Conservation (phyloP, 192 early-diverging fungal genomes). For the Pilobolus umbonatus region DNA sequence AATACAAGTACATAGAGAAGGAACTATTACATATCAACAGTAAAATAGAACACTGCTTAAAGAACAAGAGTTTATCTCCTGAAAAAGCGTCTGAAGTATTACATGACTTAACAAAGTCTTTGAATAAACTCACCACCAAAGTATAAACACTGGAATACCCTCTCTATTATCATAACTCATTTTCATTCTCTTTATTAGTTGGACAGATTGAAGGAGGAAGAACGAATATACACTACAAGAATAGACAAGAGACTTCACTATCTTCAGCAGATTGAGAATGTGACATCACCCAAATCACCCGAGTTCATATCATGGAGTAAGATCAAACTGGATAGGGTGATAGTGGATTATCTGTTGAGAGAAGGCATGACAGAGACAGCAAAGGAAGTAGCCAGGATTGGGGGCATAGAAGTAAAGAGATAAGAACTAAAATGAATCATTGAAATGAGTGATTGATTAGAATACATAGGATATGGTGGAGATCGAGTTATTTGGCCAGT, state of each 20-base stretch:
- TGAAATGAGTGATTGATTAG: not conserved
- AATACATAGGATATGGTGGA: slow-evolving; percentile 74
- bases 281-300: slow-evolving; percentile 58
- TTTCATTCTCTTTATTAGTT: slow-evolving; percentile 39
- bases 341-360: slow-evolving; percentile 95
- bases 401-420: slow-evolving; percentile 56
- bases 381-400: slow-evolving; percentile 52
- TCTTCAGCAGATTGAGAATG: slow-evolving; percentile 63
- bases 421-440: not conserved
- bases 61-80: slow-evolving; percentile 35
- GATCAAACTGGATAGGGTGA: slow-evolving; percentile 76
- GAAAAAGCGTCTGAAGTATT: slow-evolving; percentile 55
- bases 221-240: slow-evolving; percentile 60
- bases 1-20: slow-evolving; percentile 81
- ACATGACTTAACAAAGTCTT: slow-evolving; percentile 58
- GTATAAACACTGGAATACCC: slow-evolving; percentile 30
- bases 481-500: slow-evolving; percentile 83
- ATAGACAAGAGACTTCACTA: slow-evolving; percentile 72
- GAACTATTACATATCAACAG: slow-evolving; percentile 55
- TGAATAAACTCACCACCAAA: slow-evolving; percentile 72
- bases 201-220: slow-evolving; percentile 71
- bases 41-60: slow-evolving; percentile 42
- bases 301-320: slow-evolving; percentile 85
- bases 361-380: slow-evolving; percentile 80
- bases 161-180: not conserved